These are phyloP conservation scores for Cinnamomum micranthum DNA, from an alignment of 164 flowering plant genomes.

Conservation along the genomic window DNA sequence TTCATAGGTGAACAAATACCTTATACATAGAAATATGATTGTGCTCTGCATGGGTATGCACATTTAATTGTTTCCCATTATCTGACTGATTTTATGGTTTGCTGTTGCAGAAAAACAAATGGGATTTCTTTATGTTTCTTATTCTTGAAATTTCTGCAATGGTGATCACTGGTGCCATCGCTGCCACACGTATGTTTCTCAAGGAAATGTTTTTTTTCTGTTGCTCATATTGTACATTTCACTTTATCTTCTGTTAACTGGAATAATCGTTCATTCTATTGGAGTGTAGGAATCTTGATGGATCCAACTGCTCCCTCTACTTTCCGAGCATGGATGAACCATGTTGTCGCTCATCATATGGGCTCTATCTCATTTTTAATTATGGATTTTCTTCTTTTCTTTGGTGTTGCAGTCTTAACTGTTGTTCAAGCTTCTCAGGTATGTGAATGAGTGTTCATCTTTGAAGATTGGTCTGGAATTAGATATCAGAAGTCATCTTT, in stretches of 20 bases:
- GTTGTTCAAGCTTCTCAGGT: constrained; percentile 93
- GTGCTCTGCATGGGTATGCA: no score
- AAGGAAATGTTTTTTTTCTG: constrained; percentile 1
- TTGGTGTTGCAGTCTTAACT: constrained; percentile 76
- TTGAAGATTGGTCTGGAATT: no score
- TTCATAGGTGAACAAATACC: no score
- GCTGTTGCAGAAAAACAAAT: constrained; percentile 77
- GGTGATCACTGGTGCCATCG: constrained; percentile 69
- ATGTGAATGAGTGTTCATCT: constrained; percentile 5
- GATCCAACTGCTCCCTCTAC: constrained; percentile 82
- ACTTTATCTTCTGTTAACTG: background rate
- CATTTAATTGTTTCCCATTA: background rate
- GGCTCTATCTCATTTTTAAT: constrained; percentile 71
- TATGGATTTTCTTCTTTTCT: constrained; percentile 69
- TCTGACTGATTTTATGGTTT: constrained; percentile 8
- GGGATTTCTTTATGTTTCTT: constrained; percentile 92
- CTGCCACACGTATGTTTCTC: constrained; percentile 56
- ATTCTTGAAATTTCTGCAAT: constrained; percentile 78
- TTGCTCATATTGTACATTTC: background rate
- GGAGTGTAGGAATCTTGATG: constrained; percentile 59
- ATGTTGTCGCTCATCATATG: constrained; percentile 57
- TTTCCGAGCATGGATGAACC: constrained; percentile 78
- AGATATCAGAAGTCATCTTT: no score
- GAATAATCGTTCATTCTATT: background rate
- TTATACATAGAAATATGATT: no score